Evolutionary conservation across 2,329 filamentous ascomycete species (phyloP).

Genomic region (Ophiostoma sp.): DNA sequence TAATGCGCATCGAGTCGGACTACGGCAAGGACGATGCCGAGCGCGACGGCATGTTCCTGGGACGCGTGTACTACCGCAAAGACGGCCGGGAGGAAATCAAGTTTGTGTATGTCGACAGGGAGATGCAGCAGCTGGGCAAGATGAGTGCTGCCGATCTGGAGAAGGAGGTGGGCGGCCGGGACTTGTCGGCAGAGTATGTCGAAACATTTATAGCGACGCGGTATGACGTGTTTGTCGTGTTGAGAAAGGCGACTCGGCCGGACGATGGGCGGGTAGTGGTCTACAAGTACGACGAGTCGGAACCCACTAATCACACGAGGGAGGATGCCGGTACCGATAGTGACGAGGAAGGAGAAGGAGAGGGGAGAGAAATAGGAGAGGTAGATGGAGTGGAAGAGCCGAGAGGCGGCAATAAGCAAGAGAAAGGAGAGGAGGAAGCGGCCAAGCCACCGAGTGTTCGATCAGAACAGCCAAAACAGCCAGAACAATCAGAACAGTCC

Average conservation of each 20-base stretch:
- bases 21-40: background rate
- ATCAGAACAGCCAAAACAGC: background rate
- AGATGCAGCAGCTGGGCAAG: conserved; percentile 10
- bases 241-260: background rate
- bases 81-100: background rate
- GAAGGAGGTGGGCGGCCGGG: background rate
- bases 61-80: background rate
- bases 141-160: conserved; percentile 1
- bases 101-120: conserved; percentile 1
- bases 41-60: conserved; percentile 4
- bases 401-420: background rate
- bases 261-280: background rate
- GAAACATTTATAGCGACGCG: background rate
- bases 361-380: background rate
- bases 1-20: background rate
- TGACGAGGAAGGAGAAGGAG: background rate
- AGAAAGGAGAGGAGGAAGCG: background rate
- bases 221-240: conserved; percentile 2
- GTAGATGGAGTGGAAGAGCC: too few species aligned
- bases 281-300: background rate
- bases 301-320: background rate
- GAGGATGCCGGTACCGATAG: background rate
- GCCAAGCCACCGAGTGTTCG: background rate
- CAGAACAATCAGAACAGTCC: background rate
- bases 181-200: background rate